Percentiles rank a stretch among this genome's conserved stretches.
Evolutionary conservation across 257 asterid genomes (phyloP).

Genomic region (Schizonepeta tenuifolia): DNA sequence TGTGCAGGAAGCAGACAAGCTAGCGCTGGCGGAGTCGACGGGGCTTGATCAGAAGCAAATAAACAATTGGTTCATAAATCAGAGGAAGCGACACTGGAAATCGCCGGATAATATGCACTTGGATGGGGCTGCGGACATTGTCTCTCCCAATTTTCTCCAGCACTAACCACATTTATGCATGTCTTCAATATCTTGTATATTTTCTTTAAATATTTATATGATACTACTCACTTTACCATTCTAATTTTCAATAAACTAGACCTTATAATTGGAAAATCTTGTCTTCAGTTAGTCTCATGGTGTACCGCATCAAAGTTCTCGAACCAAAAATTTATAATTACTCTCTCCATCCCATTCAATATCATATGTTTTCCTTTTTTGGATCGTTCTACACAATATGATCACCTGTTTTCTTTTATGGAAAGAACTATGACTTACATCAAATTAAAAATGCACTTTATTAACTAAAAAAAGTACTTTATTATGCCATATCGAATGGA

Average conservation of each 20-base stretch:
- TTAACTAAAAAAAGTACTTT: too few relatives aligned
- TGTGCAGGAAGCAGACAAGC: slow-evolving; percentile 72
- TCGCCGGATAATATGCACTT: slow-evolving; percentile 77
- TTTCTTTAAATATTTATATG: not conserved
- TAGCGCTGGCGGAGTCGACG: slow-evolving; percentile 61
- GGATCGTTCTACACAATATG: too few relatives aligned
- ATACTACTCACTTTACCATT: slow-evolving; percentile 19
- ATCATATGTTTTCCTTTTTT: too few relatives aligned
- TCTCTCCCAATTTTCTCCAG: slow-evolving; percentile 50
- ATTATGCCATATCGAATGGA: too few relatives aligned
- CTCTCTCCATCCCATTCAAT: too few relatives aligned
- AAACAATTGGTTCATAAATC: slow-evolving; percentile 91
- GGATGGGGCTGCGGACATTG: slow-evolving; percentile 52
- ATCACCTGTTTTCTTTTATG: too few relatives aligned
- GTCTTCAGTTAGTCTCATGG: too few relatives aligned
- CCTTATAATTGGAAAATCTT: not conserved
- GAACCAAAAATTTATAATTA: too few relatives aligned
- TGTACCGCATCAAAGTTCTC: too few relatives aligned
- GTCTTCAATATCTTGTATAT: not conserved
- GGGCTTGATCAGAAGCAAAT: slow-evolving; percentile 88
- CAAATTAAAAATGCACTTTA: too few relatives aligned
- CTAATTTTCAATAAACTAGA: not conserved
- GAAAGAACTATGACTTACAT: too few relatives aligned
- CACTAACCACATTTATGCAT: slow-evolving; percentile 26
- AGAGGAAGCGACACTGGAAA: slow-evolving; percentile 86